phyloP scores from a whole-genome alignment of 345 rosid genomes.

The Iberis pinnata region DNA sequence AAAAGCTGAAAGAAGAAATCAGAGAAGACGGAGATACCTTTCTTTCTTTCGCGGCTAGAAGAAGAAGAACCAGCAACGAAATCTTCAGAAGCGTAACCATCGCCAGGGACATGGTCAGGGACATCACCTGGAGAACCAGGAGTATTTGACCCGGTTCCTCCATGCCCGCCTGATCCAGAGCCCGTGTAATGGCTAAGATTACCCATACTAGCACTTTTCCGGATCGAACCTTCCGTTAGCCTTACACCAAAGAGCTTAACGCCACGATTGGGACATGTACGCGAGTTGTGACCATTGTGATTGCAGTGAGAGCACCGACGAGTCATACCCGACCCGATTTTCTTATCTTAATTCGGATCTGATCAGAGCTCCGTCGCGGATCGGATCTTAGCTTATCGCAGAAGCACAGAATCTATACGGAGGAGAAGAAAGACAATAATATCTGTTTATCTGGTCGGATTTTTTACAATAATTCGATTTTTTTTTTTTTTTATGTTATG shows the following conservation, averaged over 20 bases:
- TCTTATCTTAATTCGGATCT: conserved; percentile 22
- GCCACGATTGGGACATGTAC: conserved; percentile 95
- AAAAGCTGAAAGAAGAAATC: conserved; percentile 4
- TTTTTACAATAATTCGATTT: conserved; percentile 18
- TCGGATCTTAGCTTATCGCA: conserved; percentile 33
- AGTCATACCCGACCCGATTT: conserved; percentile 41
- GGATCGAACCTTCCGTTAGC: conserved; percentile 87
- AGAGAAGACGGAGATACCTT: conserved; percentile 49
- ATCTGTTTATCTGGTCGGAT: conserved; percentile 33
- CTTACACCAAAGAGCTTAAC: conserved; percentile 94
- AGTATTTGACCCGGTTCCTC: conserved; percentile 38
- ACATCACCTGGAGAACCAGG: conserved; percentile 60
- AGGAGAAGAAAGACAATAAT: conserved; percentile 26
- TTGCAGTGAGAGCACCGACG: conserved; percentile 99
- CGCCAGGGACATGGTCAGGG: conserved; percentile 62
- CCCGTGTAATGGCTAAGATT: conserved; percentile 69
- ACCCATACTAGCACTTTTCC: conserved; percentile 97
- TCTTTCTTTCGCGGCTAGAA: conserved; percentile 88
- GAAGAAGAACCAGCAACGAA: conserved; percentile 93
- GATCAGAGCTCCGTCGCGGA: conserved; percentile 22
- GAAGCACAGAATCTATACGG: conserved; percentile 28
- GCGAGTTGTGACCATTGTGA: conserved; percentile 96
- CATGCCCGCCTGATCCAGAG: conserved; percentile 38
- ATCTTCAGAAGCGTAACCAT: conserved; percentile 95
- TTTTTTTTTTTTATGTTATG: not conserved